Percentiles rank a stretch among this genome's conserved stretches.
Evolutionary conservation across 2,329 filamentous ascomycete genomes (phyloP).

Genomic region (Aspergillus fructus): DNA sequence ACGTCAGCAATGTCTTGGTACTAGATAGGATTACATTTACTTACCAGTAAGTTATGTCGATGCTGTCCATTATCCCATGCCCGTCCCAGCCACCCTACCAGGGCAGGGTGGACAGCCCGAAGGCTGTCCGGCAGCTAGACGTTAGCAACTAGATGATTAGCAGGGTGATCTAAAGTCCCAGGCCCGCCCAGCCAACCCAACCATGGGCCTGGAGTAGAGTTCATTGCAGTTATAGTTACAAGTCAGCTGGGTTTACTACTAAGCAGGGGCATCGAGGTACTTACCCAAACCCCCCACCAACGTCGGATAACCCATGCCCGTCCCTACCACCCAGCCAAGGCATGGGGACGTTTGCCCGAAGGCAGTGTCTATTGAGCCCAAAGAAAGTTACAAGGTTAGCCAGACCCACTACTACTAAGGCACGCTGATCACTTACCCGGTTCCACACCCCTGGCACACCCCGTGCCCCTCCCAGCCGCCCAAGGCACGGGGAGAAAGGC

Average conservation of each 20-base stretch:
- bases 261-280: background rate
- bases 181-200: no score
- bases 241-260: background rate
- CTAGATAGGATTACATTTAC: background rate
- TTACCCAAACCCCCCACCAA: background rate
- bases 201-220: background rate
- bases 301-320: constrained; percentile 13
- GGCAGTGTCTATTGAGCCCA: no score
- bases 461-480: no score
- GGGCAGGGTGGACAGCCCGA: background rate
- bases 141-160: background rate
- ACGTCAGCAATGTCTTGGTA: background rate
- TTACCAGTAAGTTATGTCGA: background rate
- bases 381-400: no score
- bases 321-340: constrained; percentile 15
- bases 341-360: background rate
- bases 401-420: no score
- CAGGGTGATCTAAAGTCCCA: background rate
- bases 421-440: no score
- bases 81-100: constrained; percentile 10
- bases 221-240: background rate
- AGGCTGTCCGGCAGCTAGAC: background rate
- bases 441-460: no score
- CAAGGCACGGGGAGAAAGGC: no score
- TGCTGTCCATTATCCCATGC: constrained; percentile 6